phyloP scores from a whole-genome alignment of 2,329 filamentous ascomycete species.

The Aspergillus unguis region DNA sequence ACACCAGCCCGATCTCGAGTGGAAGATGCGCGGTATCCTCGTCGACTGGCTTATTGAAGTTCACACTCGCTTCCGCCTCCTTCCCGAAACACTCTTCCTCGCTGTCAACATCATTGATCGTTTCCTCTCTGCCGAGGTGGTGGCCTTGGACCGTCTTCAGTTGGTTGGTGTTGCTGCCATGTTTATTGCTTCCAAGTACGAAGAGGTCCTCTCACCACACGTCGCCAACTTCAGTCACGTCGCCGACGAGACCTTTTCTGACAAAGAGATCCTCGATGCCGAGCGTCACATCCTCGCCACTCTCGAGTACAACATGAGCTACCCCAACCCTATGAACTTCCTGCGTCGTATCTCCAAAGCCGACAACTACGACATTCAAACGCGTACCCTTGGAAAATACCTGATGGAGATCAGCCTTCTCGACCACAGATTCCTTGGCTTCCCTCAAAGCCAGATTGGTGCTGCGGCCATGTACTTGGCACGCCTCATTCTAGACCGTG shows the following conservation, averaged over 20 bases:
- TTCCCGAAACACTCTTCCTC: slow-evolving; percentile 94
- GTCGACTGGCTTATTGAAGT: slow-evolving; percentile 99
- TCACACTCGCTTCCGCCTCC: slow-evolving; percentile 90
- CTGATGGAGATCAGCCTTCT: slow-evolving; percentile 94
- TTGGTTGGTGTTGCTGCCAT: slow-evolving; percentile 97
- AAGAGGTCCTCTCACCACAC: slow-evolving; percentile 94
- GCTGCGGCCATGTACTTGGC: slow-evolving; percentile 94
- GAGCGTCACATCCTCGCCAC: slow-evolving; percentile 90
- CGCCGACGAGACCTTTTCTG: slow-evolving; percentile 92
- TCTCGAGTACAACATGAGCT: slow-evolving; percentile 94
- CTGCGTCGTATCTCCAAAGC: slow-evolving; percentile 97
- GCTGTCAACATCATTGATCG: slow-evolving; percentile 98
- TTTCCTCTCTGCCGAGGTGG: slow-evolving; percentile 91
- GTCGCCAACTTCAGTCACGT: slow-evolving; percentile 97
- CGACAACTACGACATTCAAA: slow-evolving; percentile 98
- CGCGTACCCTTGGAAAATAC: slow-evolving; percentile 94
- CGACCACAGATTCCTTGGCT: slow-evolving; percentile 89
- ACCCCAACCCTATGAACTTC: slow-evolving; percentile 99
- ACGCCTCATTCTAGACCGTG: slow-evolving; percentile 83
- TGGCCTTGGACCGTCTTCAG: slow-evolving; percentile 92
- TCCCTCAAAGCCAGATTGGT: slow-evolving; percentile 83
- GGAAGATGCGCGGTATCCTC: slow-evolving; percentile 97
- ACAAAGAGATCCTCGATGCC: slow-evolving; percentile 93
- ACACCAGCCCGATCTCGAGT: slow-evolving; percentile 90
- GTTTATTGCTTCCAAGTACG: slow-evolving; percentile 99